Base-by-base conservation (phyloP, 306 rosid genomes). In the Castanea crenata region DNA sequence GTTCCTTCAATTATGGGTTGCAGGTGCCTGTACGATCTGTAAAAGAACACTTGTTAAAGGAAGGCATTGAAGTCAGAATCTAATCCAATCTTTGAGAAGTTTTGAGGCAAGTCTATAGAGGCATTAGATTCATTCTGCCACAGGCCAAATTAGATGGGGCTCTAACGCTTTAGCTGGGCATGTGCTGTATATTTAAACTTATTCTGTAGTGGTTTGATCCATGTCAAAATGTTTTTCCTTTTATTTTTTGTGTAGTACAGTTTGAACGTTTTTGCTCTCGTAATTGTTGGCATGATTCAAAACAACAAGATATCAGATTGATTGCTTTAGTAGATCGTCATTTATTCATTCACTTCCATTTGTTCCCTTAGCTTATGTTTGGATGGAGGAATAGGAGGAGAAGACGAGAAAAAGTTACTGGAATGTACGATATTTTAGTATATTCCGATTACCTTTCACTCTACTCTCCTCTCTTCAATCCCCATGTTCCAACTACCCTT, bases 11-110 rank as follows among this genome's bases (percentile, higher is more conserved):
- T 67, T 19, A 29, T 78, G 71, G 15, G 58, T 73, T 83, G 76
- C 90, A 92, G 99, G 97, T 91, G 55, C 92, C 95, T 51, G 77
- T 92, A 85, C 95, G 70, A 55, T 82, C 89, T 1, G 99, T 94
- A 25, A 91, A 92, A 74, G 95, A 83, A 86, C 93, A 91, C 79
- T 87, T 94, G 83, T 86, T 84, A 34, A 86, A 86, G 78, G 90
- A 91, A 85, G 92, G 89, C 76, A 92, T 92, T 64, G 97, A 94
- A 80, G 96, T 92, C 77, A 85, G 97, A 87, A 83, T 87, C 57
- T 88, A 80, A 89, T 82, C 46, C 51, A 13, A 14, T 14, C 85
- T 10, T 49, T 25, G 58, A 76, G 55, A 38, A 19, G 57, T 15
- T 27, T 34, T 51, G 49, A 32, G 16, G 32, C 46, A 5, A 32